Conservation (phyloP, 352 stramenopile genomes). For the Globisporangium abappressorium region DNA sequence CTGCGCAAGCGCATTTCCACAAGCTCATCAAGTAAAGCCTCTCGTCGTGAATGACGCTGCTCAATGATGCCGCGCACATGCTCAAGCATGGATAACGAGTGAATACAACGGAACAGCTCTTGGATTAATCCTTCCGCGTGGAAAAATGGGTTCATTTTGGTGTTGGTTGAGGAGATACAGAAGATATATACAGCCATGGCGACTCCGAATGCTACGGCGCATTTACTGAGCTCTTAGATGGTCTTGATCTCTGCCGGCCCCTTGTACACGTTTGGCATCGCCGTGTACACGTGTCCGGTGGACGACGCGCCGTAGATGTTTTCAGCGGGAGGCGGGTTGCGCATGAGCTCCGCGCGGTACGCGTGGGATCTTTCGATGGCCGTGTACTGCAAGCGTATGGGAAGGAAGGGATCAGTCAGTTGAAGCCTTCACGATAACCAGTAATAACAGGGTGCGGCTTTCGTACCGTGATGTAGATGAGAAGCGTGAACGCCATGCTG, state of each 20-base stretch:
- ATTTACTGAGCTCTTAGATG: conserved; percentile 36
- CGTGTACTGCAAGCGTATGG: conserved; percentile 41
- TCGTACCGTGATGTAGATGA: conserved; percentile 67
- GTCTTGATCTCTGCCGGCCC: conserved; percentile 67
- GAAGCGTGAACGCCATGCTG: conserved; percentile 59
- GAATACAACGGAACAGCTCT: not conserved
- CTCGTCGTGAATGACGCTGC: not conserved
- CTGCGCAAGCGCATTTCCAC: not conserved
- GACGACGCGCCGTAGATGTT: conserved; percentile 63
- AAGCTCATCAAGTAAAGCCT: not conserved
- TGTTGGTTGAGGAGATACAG: not conserved
- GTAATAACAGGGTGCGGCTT: not conserved
- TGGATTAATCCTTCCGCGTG: not conserved
- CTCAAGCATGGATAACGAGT: not conserved
- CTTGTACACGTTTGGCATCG: conserved; percentile 54
- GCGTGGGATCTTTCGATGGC: conserved; percentile 72
- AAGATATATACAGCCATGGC: not conserved
- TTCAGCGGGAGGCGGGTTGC: conserved; percentile 71
- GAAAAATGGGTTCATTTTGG: not conserved
- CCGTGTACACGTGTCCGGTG: conserved; percentile 59
- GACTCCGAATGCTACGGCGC: not conserved
- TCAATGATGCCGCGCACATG: not conserved
- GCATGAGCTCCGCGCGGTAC: conserved; percentile 81
- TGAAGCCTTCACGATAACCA: not conserved
- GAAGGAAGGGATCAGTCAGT: not conserved